Base-by-base conservation (phyloP, 2,329 filamentous ascomycete species). In the Hypoxylon sp. region DNA sequence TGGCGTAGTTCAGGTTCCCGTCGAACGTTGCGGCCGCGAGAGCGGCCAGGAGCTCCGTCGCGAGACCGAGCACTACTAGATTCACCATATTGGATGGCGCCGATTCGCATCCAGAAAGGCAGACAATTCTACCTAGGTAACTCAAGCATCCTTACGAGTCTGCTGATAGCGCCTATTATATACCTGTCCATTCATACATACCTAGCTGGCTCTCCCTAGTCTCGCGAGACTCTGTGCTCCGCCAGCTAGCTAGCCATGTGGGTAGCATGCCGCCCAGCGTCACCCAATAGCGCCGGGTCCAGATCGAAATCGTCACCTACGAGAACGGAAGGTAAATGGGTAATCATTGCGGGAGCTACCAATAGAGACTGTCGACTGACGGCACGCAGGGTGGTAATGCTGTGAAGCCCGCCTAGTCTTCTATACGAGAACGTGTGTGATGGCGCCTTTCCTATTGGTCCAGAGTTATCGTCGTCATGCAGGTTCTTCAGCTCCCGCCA, bases 1-100 rank as follows among this genome's bases (percentile, higher is more conserved):
- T 89, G 51, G 83, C 81, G 75, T 91, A 92, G 78, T 91, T 91
- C 64, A 91, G 75, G 73, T 91, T 91, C 3, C 76, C 76, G 56
- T 71, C 67, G 44, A 77, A 75, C 18, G 46, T 56, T 4, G 66
- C 72, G 20, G 40, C 50, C 14, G 61, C 70, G 3, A 59, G 8
- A 11, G 51, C 51, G 4, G 59, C 54, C 28, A 56, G 18, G 26
- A 64, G 40, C 44, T 45, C 63, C 4, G 50, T 24, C 16, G 62
- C 53, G 14, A 70, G 53, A 42, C 48, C 33, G 44, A 65, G 42
- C 8, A 51, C 36, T 8, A 45, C 57, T 12, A 67, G 46, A 33
- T 52, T 62, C 8, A 59, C 16, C 54, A 63, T 59, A 8, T 8
- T 53, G 33, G 42, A 48, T 36, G 42, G 3, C 4, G 8, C 1